These are phyloP conservation scores for Aspergillus steynii DNA, from an alignment of 495 filamentous ascomycete species.

Conservation along the genomic window DNA sequence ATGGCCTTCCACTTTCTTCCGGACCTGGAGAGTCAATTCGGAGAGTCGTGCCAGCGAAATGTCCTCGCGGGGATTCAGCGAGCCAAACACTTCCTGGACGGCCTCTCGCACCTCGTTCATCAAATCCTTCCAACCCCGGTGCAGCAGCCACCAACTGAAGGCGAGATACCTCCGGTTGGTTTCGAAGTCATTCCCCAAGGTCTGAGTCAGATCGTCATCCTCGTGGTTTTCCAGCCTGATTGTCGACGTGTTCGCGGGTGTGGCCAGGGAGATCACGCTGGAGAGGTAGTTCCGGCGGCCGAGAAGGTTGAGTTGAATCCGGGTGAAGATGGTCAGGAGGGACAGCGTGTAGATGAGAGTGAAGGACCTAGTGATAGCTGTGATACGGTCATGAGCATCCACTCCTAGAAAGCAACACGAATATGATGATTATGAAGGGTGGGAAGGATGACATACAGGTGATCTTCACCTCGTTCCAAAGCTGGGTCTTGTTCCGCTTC, in stretches of 20 bases:
- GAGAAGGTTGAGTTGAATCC: constrained; percentile 95
- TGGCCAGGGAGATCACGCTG: constrained; percentile 86
- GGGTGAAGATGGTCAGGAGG: constrained; percentile 86
- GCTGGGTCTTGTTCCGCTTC: constrained; percentile 81
- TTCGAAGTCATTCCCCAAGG: constrained; percentile 88
- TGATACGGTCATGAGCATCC: constrained; percentile 3
- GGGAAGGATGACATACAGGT: constrained; percentile 60
- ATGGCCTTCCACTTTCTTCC: constrained; percentile 79
- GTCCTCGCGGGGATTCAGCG: constrained; percentile 83
- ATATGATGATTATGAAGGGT: not conserved
- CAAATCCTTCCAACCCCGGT: constrained; percentile 82
- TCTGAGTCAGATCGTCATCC: constrained; percentile 72
- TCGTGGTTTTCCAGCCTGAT: constrained; percentile 90
- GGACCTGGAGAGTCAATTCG: constrained; percentile 72
- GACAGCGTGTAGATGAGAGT: constrained; percentile 90
- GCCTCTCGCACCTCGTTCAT: constrained; percentile 75
- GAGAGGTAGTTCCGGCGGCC: constrained; percentile 93
- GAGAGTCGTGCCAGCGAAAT: constrained; percentile 76
- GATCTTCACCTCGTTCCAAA: constrained; percentile 98
- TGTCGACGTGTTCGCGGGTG: constrained; percentile 56
- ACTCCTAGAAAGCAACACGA: not conserved
- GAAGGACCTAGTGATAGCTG: constrained; percentile 87
- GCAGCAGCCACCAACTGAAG: constrained; percentile 97
- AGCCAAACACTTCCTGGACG: constrained; percentile 83
- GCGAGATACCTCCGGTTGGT: constrained; percentile 92